A percentile compares a stretch with the other conserved stretches of the same genome.
Evolutionary conservation across 1,139 yeast genomes (phyloP).

Genomic region (Suhomyces wounanorum): DNA sequence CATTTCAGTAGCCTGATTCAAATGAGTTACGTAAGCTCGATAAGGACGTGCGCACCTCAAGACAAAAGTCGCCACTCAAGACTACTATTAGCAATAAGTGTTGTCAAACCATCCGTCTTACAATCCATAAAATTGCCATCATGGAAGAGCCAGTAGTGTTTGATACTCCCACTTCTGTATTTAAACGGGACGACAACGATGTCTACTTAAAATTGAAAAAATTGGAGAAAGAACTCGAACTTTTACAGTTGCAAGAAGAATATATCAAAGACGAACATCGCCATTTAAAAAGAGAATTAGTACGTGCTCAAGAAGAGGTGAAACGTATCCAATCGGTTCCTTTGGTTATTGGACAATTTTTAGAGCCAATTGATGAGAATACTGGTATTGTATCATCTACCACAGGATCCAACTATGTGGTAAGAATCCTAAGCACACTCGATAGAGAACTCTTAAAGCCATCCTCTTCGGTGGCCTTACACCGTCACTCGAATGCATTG

Average conservation of each 20-base stretch:
- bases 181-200: constrained; percentile 50
- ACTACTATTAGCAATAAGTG: not conserved
- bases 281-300: constrained; percentile 88
- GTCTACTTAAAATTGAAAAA: constrained; percentile 82
- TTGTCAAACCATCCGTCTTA: constrained; percentile 1
- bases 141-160: constrained; percentile 29
- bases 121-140: constrained; percentile 3
- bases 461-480: constrained; percentile 93
- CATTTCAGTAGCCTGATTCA: not conserved
- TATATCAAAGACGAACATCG: constrained; percentile 98
- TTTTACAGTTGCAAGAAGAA: constrained; percentile 85
- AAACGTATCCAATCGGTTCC: constrained; percentile 97
- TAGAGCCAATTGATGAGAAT: constrained; percentile 95
- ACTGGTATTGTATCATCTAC: constrained; percentile 97
- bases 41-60: constrained; percentile 6
- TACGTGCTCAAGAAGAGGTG: constrained; percentile 98
- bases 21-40: constrained; percentile 1
- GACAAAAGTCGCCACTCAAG: constrained; percentile 17
- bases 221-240: constrained; percentile 85
- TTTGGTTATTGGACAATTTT: constrained; percentile 93
- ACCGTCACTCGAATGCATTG: constrained; percentile 96
- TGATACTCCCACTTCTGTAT: constrained; percentile 19
- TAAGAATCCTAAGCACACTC: constrained; percentile 87
- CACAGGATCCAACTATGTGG: constrained; percentile 97
- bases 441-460: constrained; percentile 95